Evolutionary conservation across 768 basidiomycete species (phyloP), one percentile per base, ranked within the genome.

Genomic region (Suillus occidentalis): DNA sequence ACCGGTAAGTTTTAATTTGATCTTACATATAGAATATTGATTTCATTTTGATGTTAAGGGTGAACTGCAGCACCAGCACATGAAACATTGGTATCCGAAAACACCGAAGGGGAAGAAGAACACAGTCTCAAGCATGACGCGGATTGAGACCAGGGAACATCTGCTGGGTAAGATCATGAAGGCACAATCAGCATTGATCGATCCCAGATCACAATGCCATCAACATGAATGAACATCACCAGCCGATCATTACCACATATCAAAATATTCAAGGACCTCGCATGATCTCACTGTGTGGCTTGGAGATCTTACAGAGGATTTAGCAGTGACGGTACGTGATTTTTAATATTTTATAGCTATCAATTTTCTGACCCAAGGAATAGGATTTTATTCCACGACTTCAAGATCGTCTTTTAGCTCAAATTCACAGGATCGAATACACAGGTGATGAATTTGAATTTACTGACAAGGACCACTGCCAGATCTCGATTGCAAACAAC

Each of bases 81-180:
- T 78, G 20, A 83, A 84, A 66, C 69, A 67, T 0, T 65, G 77
- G 43, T 83, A 81, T 62, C 67, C 61, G 0, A 55, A 69, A 2
- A 80, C 80, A 0, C 79, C 79, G 65, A 81, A 81, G 61, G 72
- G 68, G 12, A 60, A 63, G 25, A 55, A 47, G 31, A 74, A 31
- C 62, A 67, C 22, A 42, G 53, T 2, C 16, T 60, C 1, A 73
- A 81, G 57, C 8, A 78, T 82, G 50, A 72, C 73, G 1, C 28
- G 63, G 12, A 68, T 67, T 3, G 64, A 72, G 37, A 56, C 65
- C 13, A 66, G 72, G 45, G 61, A 70, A 63, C n/a, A 68, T 63
- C 6, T 61, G 42, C 20, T 75, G 61, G 49, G 64, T 68, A 61
- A 65, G 64, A 58, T 75, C 66, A 62, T 45, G 25, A 20, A 60